Conservation (phyloP, 2,329 filamentous ascomycete genomes). For the Rutstroemia sp. region DNA sequence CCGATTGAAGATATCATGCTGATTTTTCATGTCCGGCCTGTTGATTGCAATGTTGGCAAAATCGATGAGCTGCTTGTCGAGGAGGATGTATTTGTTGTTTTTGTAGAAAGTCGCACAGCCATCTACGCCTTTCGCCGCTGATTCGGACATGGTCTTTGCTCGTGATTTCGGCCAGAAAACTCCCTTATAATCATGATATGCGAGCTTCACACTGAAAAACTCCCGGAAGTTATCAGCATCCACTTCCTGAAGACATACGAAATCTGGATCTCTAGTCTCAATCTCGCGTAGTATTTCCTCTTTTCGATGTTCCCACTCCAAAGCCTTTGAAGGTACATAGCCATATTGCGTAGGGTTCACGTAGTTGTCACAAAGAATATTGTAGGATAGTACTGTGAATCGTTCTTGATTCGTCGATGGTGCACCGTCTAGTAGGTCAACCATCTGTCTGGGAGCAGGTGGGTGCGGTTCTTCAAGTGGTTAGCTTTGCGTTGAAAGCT, state of each 20-base stretch:
- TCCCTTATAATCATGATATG: constrained; percentile 84
- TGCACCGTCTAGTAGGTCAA: constrained; percentile 67
- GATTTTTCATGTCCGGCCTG: constrained; percentile 91
- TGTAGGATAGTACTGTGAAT: constrained; percentile 86
- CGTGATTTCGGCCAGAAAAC: constrained; percentile 88
- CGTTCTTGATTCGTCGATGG: constrained; percentile 52
- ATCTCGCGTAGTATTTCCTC: constrained; percentile 80
- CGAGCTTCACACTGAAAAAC: constrained; percentile 80
- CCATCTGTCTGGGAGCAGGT: constrained; percentile 67
- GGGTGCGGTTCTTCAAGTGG: constrained; percentile 59
- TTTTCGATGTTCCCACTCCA: constrained; percentile 82
- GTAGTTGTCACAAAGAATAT: constrained; percentile 91
- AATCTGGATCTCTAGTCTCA: constrained; percentile 70
- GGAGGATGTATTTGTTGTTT: constrained; percentile 82
- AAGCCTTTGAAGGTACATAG: constrained; percentile 75
- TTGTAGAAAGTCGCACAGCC: constrained; percentile 98
- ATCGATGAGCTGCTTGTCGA: constrained; percentile 92
- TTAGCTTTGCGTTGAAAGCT: constrained; percentile 2
- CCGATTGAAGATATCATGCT: constrained; percentile 96
- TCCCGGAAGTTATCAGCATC: constrained; percentile 88
- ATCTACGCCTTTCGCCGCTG: constrained; percentile 83
- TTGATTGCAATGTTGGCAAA: constrained; percentile 90
- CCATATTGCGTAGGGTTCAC: constrained; percentile 81
- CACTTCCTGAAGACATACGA: constrained; percentile 89
- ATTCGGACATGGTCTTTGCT: constrained; percentile 85